Evolutionary conservation across 2,329 filamentous ascomycete species (phyloP).

Genomic region (Fusarium luffae): DNA sequence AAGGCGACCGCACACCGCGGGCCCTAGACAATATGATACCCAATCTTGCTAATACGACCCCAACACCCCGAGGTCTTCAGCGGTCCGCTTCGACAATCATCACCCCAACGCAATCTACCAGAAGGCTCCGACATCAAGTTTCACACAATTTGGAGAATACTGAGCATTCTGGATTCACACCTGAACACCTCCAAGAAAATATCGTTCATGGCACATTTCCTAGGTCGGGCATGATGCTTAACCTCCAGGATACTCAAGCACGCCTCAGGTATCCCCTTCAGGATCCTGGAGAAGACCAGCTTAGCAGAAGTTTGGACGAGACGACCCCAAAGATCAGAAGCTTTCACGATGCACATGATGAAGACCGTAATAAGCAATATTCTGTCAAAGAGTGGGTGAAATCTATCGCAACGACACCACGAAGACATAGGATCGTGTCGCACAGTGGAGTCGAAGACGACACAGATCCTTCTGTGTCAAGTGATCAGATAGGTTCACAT

Average conservation of each 20-base stretch:
- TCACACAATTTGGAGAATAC: conserved; percentile 28
- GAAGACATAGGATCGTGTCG: conserved; percentile 8
- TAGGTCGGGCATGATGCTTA: conserved; percentile 26
- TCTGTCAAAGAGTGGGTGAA: conserved; percentile 22
- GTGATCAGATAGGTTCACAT: background rate
- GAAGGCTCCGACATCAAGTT: conserved; percentile 13
- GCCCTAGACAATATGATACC: conserved; percentile 7
- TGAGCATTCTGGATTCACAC: conserved; percentile 40
- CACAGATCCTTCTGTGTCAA: background rate
- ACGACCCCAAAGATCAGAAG: conserved; percentile 4
- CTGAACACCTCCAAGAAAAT: conserved; percentile 16
- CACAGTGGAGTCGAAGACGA: background rate
- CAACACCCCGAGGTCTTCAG: conserved; percentile 16
- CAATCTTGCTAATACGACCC: background rate
- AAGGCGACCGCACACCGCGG: conserved; percentile 6
- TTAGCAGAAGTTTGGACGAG: background rate
- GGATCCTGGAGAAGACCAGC: background rate
- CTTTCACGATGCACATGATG: conserved; percentile 2
- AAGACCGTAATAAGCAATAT: conserved; percentile 7
- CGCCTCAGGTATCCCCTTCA: conserved; percentile 17
- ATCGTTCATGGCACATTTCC: conserved; percentile 1
- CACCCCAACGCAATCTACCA: conserved; percentile 37
- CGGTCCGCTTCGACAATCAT: conserved; percentile 28
- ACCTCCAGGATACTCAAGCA: conserved; percentile 25
- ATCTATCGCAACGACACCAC: conserved; percentile 19